A percentile compares a stretch with the other conserved stretches of the same genome.
Conservation (phyloP, 768 basidiomycete species). For the Rhizopogon rudus region DNA sequence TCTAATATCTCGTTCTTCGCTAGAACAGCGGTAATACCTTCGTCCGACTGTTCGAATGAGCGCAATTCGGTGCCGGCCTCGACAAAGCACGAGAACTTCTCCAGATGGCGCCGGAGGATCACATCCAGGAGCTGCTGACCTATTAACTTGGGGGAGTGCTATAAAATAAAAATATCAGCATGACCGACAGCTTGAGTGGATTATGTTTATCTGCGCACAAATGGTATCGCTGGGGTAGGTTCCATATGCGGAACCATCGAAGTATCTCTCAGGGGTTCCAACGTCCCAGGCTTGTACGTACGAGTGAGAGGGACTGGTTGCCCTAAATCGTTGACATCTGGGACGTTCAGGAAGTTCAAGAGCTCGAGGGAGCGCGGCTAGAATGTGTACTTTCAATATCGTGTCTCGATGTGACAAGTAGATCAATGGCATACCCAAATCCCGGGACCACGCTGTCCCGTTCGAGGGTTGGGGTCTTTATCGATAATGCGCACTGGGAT, state of each 20-base stretch:
- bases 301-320: no score
- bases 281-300: slow-evolving; percentile 23
- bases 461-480: slow-evolving; percentile 4
- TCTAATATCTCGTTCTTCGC: slow-evolving; percentile 11
- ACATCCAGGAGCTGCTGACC: slow-evolving; percentile 25
- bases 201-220: no score
- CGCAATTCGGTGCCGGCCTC: slow-evolving; percentile 32
- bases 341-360: no score
- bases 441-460: slow-evolving; percentile 35
- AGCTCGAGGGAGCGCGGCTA: no score
- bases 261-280: neutral
- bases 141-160: neutral
- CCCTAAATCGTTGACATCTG: no score
- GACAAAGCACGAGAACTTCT: slow-evolving; percentile 18
- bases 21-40: slow-evolving; percentile 22
- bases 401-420: no score
- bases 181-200: no score
- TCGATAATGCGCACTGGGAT: slow-evolving; percentile 20
- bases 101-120: neutral
- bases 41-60: slow-evolving; percentile 27
- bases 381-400: no score
- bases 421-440: slow-evolving; percentile 29
- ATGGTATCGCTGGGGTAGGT: no score
- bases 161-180: no score
- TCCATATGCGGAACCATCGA: no score